Base-by-base conservation (phyloP, 2,329 filamentous ascomycete genomes). In the Colletotrichum sp. region DNA sequence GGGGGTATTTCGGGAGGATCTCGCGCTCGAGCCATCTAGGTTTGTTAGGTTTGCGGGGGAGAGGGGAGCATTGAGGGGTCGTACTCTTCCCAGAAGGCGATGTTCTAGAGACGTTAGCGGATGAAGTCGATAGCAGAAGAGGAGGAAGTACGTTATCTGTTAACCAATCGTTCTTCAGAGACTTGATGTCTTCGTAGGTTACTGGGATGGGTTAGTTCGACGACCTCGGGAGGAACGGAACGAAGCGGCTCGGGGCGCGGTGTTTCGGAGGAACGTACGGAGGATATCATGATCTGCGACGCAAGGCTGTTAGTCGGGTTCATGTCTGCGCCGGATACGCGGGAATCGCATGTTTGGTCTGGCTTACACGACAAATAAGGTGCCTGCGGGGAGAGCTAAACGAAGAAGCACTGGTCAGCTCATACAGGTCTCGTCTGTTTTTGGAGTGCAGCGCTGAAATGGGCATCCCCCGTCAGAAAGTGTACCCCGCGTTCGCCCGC, bases 71-170 rank as follows among this genome's bases (percentile, higher is more conserved):
- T 57, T 29, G 33, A 36, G 54, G 72, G 78, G 92, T 31, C 57
- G n/a, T 61, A 98, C 89, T 98, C 96, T 89, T 98, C 94, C 96
- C 97, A 99, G 82, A 99, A 98, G 65, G 95, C 93, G 77, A 99
- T 98, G 78, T 95, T 96, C 94, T 96, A 78, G 31, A 11, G 29
- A 67, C 74, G 77, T 78, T 33, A 78, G 76, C 81, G 24, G 24
- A 24, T 24, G 24, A 3, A 24, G 24, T 24, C 24, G 24, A 24
- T 4, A 24, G 24, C 3, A 24, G 24, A 24, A 24, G 24, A 24
- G 24, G 24, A 24, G 24, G 24, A 24, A 24, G 77, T 87, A 96
- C 94, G 86, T 98, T 98, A 83, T 99, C 97, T 57, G 96, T 98
- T 66, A 99, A 88, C 97, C 97, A 99, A 87, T 98, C 97, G 83